phyloP scores from a whole-genome alignment of 2,329 filamentous ascomycete genomes.

The Rhinocladiella mackenziei region DNA sequence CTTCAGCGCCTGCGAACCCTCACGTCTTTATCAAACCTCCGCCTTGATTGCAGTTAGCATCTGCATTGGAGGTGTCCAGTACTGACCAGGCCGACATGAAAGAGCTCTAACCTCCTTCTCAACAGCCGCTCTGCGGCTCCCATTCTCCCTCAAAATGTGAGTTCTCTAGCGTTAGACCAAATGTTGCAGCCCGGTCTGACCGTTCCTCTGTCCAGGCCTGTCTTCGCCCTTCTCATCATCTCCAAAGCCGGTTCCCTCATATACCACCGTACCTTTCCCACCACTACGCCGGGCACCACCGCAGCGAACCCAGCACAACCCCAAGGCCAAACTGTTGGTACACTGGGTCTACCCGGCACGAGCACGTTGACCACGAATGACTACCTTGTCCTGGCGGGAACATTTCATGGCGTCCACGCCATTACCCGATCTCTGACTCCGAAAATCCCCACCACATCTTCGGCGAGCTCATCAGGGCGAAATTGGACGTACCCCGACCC shows the following conservation, averaged over 20 bases:
- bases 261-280: slow-evolving; percentile 82
- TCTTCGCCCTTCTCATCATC: slow-evolving; percentile 94
- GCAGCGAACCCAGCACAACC: slow-evolving; percentile 48
- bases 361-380: slow-evolving; percentile 91
- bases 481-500: slow-evolving; percentile 33
- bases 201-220: too few species aligned
- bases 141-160: background rate
- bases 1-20: too few species aligned
- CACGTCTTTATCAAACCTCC: too few species aligned
- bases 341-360: slow-evolving; percentile 50
- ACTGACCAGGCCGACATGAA: background rate
- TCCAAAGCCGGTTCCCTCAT: slow-evolving; percentile 97
- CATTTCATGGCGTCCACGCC: slow-evolving; percentile 81
- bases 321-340: slow-evolving; percentile 22
- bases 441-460: slow-evolving; percentile 33
- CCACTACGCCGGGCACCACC: slow-evolving; percentile 17
- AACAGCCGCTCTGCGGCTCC: background rate
- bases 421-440: slow-evolving; percentile 56
- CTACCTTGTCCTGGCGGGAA: slow-evolving; percentile 92
- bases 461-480: slow-evolving; percentile 33
- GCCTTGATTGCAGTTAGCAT: too few species aligned
- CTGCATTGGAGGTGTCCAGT: too few species aligned
- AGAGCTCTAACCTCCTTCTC: background rate
- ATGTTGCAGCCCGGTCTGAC: too few species aligned
- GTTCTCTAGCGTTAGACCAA: too few species aligned